Base-by-base conservation (phyloP, 371 early-diverging fungal genomes). In the Rhizopus delemar region DNA sequence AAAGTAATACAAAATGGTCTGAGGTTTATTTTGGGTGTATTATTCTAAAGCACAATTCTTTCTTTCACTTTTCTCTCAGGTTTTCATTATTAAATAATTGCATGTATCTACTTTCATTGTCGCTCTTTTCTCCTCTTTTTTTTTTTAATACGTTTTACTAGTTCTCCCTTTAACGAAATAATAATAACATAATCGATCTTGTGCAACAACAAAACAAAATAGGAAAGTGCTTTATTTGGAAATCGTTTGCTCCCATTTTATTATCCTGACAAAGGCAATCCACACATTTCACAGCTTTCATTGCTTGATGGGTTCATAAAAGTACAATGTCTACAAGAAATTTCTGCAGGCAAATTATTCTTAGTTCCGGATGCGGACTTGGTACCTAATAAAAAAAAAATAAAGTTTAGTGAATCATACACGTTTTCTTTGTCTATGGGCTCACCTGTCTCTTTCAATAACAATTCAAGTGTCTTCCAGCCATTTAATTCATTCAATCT, bases 251-350 rank as follows among this genome's bases (percentile, higher is more conserved):
- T 53, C 15, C 11, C 34, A 39, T 57, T 46, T 36, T 48, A 50
- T 63, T 71, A 74, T 34, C 68, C 70, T 9, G 60, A 71, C 34
- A 79, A 71, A n/a, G 95, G 95, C 56, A 95, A 78, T 6, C 91
- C 94, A 66, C 99, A 99, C 89, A 99, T 95, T 58, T 94, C 95
- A 76, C 99, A 98, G 53, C 73, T 86, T 54, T 80, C 84, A 33
- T 77, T 67, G 0, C 80, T 69, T 12, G 77, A 71, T 31, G 82
- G 72, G 70, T 99, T 99, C 15, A 78, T 71, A 81, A 88, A 97
- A 9, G 99, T 99, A 74, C 99, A 97, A 68, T 94, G 92, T 63
- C 85, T 80, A 77, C 99, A 99, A 8, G 86, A 78, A 86, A 94
- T 89, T 32, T 84, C 74, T 2, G 72, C 60, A 4, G 82, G 70